Conservation (phyloP, 345 rosid species). For the Nephelium lappaceum region DNA sequence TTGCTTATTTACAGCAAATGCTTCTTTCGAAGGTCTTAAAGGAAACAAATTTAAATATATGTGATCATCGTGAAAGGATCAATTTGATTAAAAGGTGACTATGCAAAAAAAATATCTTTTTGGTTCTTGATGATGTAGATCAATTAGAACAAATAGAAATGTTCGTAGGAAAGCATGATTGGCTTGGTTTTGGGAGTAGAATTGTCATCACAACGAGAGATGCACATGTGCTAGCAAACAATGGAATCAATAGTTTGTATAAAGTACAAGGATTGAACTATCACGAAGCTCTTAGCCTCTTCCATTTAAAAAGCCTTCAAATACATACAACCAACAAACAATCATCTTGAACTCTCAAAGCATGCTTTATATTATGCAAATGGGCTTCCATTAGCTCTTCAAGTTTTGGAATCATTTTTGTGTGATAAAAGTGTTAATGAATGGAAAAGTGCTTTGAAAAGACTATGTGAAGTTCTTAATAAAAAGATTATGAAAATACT, state of each 20-base stretch:
- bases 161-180: not conserved
- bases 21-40: not conserved
- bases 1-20: not conserved
- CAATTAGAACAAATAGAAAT: not conserved
- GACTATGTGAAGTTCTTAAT: not conserved
- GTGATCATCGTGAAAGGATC: not conserved
- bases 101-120: not conserved
- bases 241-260: not conserved
- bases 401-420: constrained; percentile 15
- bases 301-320: too few relatives aligned
- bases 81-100: not conserved
- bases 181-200: not conserved
- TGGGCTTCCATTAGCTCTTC: constrained; percentile 23
- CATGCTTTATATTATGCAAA: not conserved
- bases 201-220: constrained; percentile 28
- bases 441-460: constrained; percentile 11
- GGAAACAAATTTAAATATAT: too few relatives aligned
- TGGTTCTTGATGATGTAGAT: too few relatives aligned
- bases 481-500: not conserved
- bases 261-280: too few relatives aligned
- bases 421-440: not conserved
- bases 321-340: too few relatives aligned
- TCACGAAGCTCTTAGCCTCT: too few relatives aligned
- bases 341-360: too few relatives aligned
- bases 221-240: not conserved